These are phyloP conservation scores for Trypanosomatidae sp. DNA, from an alignment of 208 protist species.

Conservation along the genomic window DNA sequence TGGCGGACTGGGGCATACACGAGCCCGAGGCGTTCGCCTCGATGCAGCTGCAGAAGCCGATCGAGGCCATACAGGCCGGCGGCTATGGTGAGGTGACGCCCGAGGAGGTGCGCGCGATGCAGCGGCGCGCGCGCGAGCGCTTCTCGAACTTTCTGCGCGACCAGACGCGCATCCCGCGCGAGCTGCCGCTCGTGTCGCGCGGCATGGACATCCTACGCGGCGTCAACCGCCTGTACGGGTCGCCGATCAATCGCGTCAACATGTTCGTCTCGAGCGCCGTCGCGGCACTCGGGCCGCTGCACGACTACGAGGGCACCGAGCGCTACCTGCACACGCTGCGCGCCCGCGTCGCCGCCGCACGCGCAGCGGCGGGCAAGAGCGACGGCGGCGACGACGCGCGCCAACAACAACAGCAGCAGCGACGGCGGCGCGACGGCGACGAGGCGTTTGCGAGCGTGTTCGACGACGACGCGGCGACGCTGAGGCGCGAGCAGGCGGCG, in stretches of 20 bases:
- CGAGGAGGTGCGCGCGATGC: slow-evolving; percentile 48
- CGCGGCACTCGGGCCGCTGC: slow-evolving; percentile 31
- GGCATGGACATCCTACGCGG: slow-evolving; percentile 71
- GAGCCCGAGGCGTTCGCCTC: slow-evolving; percentile 65
- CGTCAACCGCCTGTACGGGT: slow-evolving; percentile 69
- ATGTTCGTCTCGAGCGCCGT: slow-evolving; percentile 59
- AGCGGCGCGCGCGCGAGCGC: slow-evolving; percentile 17
- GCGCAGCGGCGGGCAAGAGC: background rate
- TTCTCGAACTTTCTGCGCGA: slow-evolving; percentile 31
- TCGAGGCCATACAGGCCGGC: slow-evolving; percentile 25
- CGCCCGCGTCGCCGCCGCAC: background rate
- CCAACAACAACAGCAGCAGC: background rate
- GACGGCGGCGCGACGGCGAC: background rate
- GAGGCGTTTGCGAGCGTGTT: slow-evolving; percentile 30
- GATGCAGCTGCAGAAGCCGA: slow-evolving; percentile 63
- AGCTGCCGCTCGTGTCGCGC: slow-evolving; percentile 57
- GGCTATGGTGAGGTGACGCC: slow-evolving; percentile 46
- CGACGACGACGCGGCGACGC: slow-evolving; percentile 10
- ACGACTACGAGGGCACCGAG: slow-evolving; percentile 35
- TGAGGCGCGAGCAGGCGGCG: slow-evolving; percentile 18
- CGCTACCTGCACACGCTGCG: slow-evolving; percentile 26
- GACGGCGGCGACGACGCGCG: background rate
- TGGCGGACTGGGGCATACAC: slow-evolving; percentile 52
- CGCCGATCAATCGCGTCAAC: slow-evolving; percentile 65
- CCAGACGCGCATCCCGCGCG: slow-evolving; percentile 42